These are phyloP conservation scores for Physcomitrellopsis africana DNA, from an alignment of 225 moss, liverwort and hornwort species.

Conservation along the genomic window DNA sequence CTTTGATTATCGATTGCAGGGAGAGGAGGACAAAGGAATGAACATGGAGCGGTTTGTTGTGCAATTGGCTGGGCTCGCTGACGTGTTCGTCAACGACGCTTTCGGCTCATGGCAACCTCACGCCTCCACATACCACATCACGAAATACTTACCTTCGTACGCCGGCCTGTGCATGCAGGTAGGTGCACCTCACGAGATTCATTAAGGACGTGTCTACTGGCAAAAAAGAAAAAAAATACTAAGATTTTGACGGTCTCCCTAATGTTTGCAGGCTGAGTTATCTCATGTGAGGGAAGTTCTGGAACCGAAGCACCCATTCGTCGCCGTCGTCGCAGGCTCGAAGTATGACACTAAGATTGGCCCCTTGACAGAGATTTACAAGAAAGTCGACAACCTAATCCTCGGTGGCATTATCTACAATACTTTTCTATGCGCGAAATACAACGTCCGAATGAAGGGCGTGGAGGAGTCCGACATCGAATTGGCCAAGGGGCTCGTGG, in stretches of 20 bases:
- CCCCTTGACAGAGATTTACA: conserved; percentile 80
- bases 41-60: conserved; percentile 89
- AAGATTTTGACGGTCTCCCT: background rate
- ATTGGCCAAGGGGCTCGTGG: conserved; percentile 76
- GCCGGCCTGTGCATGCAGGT: conserved; percentile 96
- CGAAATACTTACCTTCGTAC: conserved; percentile 87
- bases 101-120: conserved; percentile 97
- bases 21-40: conserved; percentile 81
- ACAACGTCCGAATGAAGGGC: conserved; percentile 77
- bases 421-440: conserved; percentile 86
- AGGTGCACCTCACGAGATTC: background rate
- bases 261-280: conserved; percentile 65
- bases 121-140: conserved; percentile 82
- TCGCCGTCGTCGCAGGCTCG: conserved; percentile 85
- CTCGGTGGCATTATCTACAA: conserved; percentile 92
- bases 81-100: conserved; percentile 93
- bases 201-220: no score
- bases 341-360: conserved; percentile 97
- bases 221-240: background rate
- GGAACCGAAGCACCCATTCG: conserved; percentile 73
- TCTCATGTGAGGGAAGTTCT: conserved; percentile 76
- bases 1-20: conserved; percentile 37
- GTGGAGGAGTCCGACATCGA: conserved; percentile 88
- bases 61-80: conserved; percentile 92
- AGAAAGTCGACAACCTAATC: conserved; percentile 71